Evolutionary conservation across 768 basidiomycete species (phyloP).

Genomic region (Calvatia gigantea): DNA sequence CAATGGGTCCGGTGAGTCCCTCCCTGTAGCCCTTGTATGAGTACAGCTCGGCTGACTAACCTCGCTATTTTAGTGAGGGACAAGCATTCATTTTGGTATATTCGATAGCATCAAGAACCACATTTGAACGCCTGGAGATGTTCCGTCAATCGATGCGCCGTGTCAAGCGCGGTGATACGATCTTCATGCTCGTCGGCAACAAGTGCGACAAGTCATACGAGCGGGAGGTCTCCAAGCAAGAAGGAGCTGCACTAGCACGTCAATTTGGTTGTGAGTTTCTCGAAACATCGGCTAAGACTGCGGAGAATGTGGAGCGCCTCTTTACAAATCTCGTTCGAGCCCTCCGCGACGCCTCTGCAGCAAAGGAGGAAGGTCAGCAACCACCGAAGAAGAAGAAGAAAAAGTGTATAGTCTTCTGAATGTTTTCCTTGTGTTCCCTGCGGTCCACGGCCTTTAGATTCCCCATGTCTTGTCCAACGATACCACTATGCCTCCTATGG

Average conservation of each 20-base stretch:
- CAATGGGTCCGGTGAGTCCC: conserved; percentile 91
- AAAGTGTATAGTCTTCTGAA: conserved; percentile 78
- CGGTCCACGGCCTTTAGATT: conserved; percentile 67
- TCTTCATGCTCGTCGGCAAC: conserved; percentile 95
- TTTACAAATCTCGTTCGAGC: conserved; percentile 86
- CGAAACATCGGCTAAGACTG: conserved; percentile 96
- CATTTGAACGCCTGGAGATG: conserved; percentile 86
- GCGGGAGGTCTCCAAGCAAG: conserved; percentile 88
- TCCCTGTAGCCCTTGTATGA: conserved; percentile 8
- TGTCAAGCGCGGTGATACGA: conserved; percentile 80
- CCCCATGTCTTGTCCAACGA: conserved; percentile 65
- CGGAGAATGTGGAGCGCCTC: conserved; percentile 86
- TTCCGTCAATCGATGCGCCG: conserved; percentile 89
- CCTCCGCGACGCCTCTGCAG: conserved; percentile 61
- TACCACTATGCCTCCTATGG: conserved; percentile 57
- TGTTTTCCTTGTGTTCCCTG: conserved; percentile 54
- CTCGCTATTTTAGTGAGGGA: conserved; percentile 67
- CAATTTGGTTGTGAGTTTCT: conserved; percentile 90
- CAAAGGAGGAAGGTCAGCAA: conserved; percentile 19
- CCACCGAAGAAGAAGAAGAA: conserved; percentile 42
- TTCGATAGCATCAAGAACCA: conserved; percentile 91
- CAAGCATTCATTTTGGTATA: conserved; percentile 98
- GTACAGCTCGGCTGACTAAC: conserved; percentile 8
- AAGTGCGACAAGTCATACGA: conserved; percentile 92
- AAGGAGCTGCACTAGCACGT: conserved; percentile 78